Evolutionary conservation across 106 monocot genomes (phyloP).

Genomic region (Chionographis japonica): DNA sequence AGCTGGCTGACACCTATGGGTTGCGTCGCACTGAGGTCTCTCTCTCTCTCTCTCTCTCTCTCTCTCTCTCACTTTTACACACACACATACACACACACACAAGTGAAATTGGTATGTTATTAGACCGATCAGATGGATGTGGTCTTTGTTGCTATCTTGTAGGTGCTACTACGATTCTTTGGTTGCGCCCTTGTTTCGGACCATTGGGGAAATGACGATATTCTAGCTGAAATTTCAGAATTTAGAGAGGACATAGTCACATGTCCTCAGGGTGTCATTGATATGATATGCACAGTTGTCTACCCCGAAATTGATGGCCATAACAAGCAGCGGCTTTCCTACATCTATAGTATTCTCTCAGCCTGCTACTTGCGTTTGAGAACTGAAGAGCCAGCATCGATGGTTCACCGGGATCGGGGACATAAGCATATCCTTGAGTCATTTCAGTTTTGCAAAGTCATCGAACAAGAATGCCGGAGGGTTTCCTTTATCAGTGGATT

Average conservation of each 20-base stretch:
- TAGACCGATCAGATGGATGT: neutral
- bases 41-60: constrained; percentile 18
- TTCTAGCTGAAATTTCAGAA: constrained; percentile 73
- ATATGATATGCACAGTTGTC: constrained; percentile 55
- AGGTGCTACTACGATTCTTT: constrained; percentile 79
- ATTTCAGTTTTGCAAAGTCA: constrained; percentile 63
- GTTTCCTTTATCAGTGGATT: constrained; percentile 59
- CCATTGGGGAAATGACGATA: constrained; percentile 86
- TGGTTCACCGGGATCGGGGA: constrained; percentile 11
- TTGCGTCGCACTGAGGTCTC: constrained; percentile 68
- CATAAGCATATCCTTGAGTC: constrained; percentile 53
- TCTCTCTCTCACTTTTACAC: constrained; percentile 3
- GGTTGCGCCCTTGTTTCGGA: constrained; percentile 75
- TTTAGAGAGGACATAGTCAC: constrained; percentile 65
- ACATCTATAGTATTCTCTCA: constrained; percentile 72
- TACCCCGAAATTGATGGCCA: constrained; percentile 72
- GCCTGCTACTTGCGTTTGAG: constrained; percentile 56
- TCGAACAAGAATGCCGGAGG: constrained; percentile 78
- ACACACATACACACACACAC: neutral
- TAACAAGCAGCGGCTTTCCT: constrained; percentile 80
- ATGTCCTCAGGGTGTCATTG: constrained; percentile 60
- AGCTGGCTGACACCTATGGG: constrained; percentile 74
- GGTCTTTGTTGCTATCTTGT: constrained; percentile 6
- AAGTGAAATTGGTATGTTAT: constrained; percentile 3
- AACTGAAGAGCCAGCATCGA: constrained; percentile 25